Evolutionary conservation across 805 yeast species (phyloP).

Genomic region (Wickerhamomyces canadensis): DNA sequence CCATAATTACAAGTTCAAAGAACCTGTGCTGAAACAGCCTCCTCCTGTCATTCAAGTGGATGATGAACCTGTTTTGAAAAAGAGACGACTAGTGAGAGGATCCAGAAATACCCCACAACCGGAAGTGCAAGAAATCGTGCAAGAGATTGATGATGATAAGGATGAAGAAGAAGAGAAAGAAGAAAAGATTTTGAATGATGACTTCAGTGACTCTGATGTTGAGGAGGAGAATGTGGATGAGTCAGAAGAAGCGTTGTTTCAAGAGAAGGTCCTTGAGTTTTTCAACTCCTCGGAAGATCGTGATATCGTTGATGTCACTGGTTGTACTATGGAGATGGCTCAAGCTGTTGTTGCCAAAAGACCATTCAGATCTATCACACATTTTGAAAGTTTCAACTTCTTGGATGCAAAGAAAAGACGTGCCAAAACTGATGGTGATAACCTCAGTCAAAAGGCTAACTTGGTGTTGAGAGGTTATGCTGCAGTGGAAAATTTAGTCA

Average conservation of each 20-base stretch:
- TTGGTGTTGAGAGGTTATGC: slow-evolving; percentile 78
- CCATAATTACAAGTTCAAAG: slow-evolving; percentile 22
- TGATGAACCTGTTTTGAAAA: slow-evolving; percentile 23
- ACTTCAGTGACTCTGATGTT: slow-evolving; percentile 42
- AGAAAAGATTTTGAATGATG: slow-evolving; percentile 36
- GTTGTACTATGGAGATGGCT: slow-evolving; percentile 63
- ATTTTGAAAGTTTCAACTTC: slow-evolving; percentile 55
- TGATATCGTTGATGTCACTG: slow-evolving; percentile 78
- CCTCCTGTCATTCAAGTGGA: slow-evolving; percentile 4
- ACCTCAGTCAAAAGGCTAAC: slow-evolving; percentile 64
- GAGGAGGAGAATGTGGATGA: slow-evolving; percentile 29
- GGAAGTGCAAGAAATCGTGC: slow-evolving; percentile 15
- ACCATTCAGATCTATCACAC: slow-evolving; percentile 60
- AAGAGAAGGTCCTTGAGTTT: slow-evolving; percentile 64
- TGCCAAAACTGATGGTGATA: slow-evolving; percentile 62
- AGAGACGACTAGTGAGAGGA: slow-evolving; percentile 36
- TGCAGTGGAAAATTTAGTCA: slow-evolving; percentile 91
- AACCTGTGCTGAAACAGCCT: too few species aligned
- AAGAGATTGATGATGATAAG: slow-evolving; percentile 16
- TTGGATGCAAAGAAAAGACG: slow-evolving; percentile 30
- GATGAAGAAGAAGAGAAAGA: slow-evolving; percentile 35
- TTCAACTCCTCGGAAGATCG: slow-evolving; percentile 70
- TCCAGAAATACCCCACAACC: slow-evolving; percentile 22
- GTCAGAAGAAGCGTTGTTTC: slow-evolving; percentile 38
- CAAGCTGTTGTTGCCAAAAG: slow-evolving; percentile 56